Evolutionary conservation across 768 basidiomycete species (phyloP), one percentile per base, ranked within the genome.

Genomic region (Heimioporus sp.): DNA sequence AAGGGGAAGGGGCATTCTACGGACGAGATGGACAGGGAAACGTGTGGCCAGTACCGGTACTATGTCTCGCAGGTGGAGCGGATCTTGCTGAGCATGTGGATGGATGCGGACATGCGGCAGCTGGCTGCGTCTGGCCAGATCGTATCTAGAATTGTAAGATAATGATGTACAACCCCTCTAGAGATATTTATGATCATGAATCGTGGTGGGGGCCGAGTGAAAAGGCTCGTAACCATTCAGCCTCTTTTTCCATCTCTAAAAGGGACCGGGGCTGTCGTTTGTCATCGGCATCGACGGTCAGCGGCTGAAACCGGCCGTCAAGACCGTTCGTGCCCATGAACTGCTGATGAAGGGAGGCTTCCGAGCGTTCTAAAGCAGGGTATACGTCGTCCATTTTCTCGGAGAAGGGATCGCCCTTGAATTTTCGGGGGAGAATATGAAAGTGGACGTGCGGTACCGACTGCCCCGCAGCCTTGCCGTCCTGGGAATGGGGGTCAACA

Each of bases 391-490:
- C 88, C 60, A 83, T 87, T 48, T 72, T 72, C 12, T 65, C 72
- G 17, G 80, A 74, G 64, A 90, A 92, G 19, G 70, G 73, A 68
- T 92, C 90, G 11, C 85, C 86, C 43, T 73, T 75, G 31, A 78
- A 72, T 62, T 85, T 85, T 2, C 96, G 83, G 19, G 97, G 97
- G 5, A 99, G 72, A 28, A 98, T 71, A 65, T 99, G 97, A 59
- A 97, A 87, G 70, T 99, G 97, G n/a, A 98, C 92, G 64, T 98
- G 97, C 15, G 70, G 65, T 39, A 73, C 58, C 6, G 79, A 80
- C 69, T 88, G 86, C 0, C 93, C 94, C 1, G 94, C 90, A 13
- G 88, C 90, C 54, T 77, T 79, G 12, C 95, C 94, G 63, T 98
- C 93, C 90, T 93, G 60, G 13, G 39, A 10, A 45, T n/a, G 5